Percentiles rank a stretch among this genome's conserved stretches.
phyloP scores from a whole-genome alignment of 2,329 filamentous ascomycete species.

The Xylaria polymorpha region DNA sequence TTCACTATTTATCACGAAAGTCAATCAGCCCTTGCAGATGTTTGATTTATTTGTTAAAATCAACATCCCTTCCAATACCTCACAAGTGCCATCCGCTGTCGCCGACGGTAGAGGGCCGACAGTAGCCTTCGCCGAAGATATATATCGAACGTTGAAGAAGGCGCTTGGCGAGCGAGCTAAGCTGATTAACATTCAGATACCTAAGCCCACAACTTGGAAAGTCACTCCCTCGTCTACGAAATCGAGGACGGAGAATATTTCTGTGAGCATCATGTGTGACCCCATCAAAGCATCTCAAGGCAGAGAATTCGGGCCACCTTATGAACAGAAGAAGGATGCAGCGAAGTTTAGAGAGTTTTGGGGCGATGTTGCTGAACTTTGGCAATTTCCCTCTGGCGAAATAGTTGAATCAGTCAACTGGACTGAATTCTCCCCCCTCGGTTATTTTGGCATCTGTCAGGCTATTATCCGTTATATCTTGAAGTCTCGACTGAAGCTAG shows the following conservation, averaged over 20 bases:
- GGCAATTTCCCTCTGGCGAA: conserved; percentile 94
- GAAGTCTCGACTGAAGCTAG: conserved; percentile 72
- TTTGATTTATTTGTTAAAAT: conserved; percentile 63
- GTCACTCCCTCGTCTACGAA: conserved; percentile 55
- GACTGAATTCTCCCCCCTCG: conserved; percentile 69
- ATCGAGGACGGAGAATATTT: conserved; percentile 55
- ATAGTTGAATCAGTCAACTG: conserved; percentile 94
- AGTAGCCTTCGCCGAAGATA: conserved; percentile 63
- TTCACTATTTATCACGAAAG: conserved; percentile 79
- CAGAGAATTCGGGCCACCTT: conserved; percentile 88
- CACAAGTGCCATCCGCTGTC: conserved; percentile 39
- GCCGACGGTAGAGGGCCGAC: conserved; percentile 58
- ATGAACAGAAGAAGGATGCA: conserved; percentile 86
- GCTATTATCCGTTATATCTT: conserved; percentile 83
- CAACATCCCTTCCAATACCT: conserved; percentile 40
- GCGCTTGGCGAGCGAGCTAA: conserved; percentile 81
- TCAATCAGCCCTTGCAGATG: conserved; percentile 64
- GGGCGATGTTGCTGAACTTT: conserved; percentile 91
- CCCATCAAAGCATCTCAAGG: conserved; percentile 76
- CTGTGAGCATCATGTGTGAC: conserved; percentile 78
- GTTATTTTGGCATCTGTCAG: conserved; percentile 71
- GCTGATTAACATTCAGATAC: conserved; percentile 69
- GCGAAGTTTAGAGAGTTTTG: conserved; percentile 89
- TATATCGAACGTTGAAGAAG: conserved; percentile 73
- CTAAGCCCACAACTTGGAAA: conserved; percentile 58